Evolutionary conservation across 2,329 filamentous ascomycete species (phyloP), one percentile per base, ranked within the genome.

Genomic region (Fusarium nygamai): DNA sequence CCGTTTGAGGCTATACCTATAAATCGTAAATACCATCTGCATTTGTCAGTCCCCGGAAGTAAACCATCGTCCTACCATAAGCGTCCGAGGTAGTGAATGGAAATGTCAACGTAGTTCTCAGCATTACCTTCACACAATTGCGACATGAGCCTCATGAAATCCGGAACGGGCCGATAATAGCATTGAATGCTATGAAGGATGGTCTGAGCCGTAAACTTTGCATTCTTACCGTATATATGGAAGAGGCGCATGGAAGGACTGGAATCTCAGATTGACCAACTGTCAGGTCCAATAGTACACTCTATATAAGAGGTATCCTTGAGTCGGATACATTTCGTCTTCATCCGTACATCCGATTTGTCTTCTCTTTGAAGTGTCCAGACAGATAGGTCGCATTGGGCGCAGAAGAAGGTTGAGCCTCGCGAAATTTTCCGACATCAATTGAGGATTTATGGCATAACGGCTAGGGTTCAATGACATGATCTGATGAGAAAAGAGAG

Each of bases 301-400:
- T 11, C 5, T 2, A 14, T 20, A 22, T 27, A 10, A 22, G 19
- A 22, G 6, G 20, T 22, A n/a, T n/a, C 6, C 17, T 13, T 7
- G 5, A 8, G 7, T 6, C 31, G 9, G 4, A n/a, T 19, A n/a
- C 8, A 4, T 34, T 6, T 5, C 10, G 10, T 10, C 14, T 10
- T 11, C 9, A 20, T 16, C 31, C 14, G 24, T 31, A 39, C 10
- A 3, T 41, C 51, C 34, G 27, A 31, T 19, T 4, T 19, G 16
- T 6, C 16, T 41, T 27, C 0, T 41, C 34, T 19, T 5, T 2
- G 1, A 13, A 10, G 11, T 3, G 1, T 17, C 11, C 34, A 12
- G 24, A 56, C 0, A 31, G 34, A 8, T n/a, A 4, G 2, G 8
- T 41, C 19, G 24, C 5, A 11, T 19, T 0, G 6, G 8, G 34